Conservation (phyloP, 1,284 basidiomycete genomes). For the Mycosarcoma mackinlayi region DNA sequence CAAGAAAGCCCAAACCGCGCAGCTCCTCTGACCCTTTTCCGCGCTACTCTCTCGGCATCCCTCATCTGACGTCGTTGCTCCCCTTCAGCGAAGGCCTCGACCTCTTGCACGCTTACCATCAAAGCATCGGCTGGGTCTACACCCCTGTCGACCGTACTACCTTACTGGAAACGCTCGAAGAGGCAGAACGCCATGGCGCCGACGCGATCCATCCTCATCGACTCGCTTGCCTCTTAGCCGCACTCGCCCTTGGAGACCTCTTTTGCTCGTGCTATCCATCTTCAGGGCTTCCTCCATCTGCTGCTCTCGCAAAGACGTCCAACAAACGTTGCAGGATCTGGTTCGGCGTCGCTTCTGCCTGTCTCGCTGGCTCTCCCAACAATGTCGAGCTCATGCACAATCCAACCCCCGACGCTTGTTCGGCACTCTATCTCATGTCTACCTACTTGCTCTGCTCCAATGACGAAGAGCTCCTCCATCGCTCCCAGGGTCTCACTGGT, state of each 20-base stretch:
- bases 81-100: constrained; percentile 28
- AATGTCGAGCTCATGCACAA: constrained; percentile 17
- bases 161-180: constrained; percentile 29
- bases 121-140: constrained; percentile 36
- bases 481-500: constrained; percentile 20
- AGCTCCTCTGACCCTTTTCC: constrained; percentile 16
- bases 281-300: neutral
- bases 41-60: constrained; percentile 24
- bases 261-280: constrained; percentile 19
- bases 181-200: constrained; percentile 31
- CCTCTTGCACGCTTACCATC: constrained; percentile 27
- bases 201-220: constrained; percentile 35
- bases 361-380: constrained; percentile 21
- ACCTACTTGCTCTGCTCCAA: constrained; percentile 28
- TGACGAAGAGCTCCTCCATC: constrained; percentile 26
- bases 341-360: constrained; percentile 33
- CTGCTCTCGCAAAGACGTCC: neutral
- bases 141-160: constrained; percentile 26
- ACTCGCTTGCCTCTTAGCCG: constrained; percentile 34
- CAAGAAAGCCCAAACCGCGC: neutral
- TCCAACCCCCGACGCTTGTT: constrained; percentile 34
- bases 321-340: constrained; percentile 25
- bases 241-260: constrained; percentile 31
- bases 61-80: constrained; percentile 27
- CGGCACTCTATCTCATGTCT: constrained; percentile 42